These are phyloP conservation scores for Hericium alpestre DNA, from an alignment of 768 basidiomycete species.

Conservation along the genomic window DNA sequence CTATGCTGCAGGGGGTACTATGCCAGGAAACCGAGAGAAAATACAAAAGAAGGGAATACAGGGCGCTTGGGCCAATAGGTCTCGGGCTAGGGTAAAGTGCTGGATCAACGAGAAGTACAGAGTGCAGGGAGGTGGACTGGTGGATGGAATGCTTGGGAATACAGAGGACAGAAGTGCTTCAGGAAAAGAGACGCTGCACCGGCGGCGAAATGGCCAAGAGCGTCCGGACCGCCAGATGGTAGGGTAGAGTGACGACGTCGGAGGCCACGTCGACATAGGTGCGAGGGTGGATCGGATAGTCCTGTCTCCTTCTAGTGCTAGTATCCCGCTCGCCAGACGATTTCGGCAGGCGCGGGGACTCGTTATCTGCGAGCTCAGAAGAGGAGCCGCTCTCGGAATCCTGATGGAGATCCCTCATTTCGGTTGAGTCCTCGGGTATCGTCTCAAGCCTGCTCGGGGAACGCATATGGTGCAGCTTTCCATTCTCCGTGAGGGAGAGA, in stretches of 20 bases:
- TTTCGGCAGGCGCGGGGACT: background rate
- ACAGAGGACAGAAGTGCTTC: background rate
- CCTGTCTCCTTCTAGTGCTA: background rate
- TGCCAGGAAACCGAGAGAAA: background rate
- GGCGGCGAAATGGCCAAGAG: constrained; percentile 12
- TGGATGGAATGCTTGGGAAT: background rate
- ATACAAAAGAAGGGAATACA: background rate
- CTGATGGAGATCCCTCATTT: background rate
- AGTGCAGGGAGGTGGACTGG: background rate
- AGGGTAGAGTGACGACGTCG: constrained; percentile 11
- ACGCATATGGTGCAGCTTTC: constrained; percentile 17
- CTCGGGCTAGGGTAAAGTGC: background rate
- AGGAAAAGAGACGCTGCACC: constrained; percentile 6
- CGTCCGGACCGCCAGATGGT: constrained; percentile 9
- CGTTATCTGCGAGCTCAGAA: constrained; percentile 4
- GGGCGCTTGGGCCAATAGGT: background rate
- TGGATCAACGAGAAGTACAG: background rate
- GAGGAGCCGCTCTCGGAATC: constrained; percentile 1
- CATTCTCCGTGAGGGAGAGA: constrained; percentile 9
- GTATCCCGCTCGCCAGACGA: background rate
- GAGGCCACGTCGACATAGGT: constrained; percentile 2
- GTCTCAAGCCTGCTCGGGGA: constrained; percentile 25
- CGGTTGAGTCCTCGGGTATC: constrained; percentile 23
- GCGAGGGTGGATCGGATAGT: background rate
- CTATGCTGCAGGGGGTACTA: too few relatives aligned